Evolutionary conservation across 2,329 filamentous ascomycete species (phyloP), one percentile per base, ranked within the genome.

Genomic region (Xylariaceae sp.): DNA sequence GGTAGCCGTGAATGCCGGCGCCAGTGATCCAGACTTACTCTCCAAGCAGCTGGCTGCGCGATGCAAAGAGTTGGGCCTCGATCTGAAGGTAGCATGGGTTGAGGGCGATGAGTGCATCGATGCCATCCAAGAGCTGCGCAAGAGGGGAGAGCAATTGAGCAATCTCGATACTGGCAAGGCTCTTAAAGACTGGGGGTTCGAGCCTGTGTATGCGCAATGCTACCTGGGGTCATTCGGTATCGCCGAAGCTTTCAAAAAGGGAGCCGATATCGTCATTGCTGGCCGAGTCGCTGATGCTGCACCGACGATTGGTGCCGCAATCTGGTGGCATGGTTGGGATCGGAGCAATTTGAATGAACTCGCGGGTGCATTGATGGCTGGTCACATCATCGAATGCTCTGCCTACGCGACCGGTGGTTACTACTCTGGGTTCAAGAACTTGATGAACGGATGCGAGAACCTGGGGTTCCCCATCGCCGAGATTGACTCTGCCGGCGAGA

Each of bases 371-470:
- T 42, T 53, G 22, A 48, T 48, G 16, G 43, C 51, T 2, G 73
- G 73, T 1, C 71, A 75, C 60, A 56, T 75, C 17, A 74, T 75
- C 49, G 73, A 75, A 54, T 75, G 73, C 55, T 70, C 68, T 6
- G 65, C 71, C 1, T 78, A 78, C 54, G 71, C 73, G 3, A 75
- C 73, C 5, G 75, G 75, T 0, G 70, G 65, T 0, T 77, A 78
- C 44, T 78, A 77, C 51, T 65, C 72, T 1, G 75, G 74, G 0
- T 74, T 73, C 50, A 69, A 72, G 51, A 67, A 73, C 10, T 16
- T 48, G 12, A 31, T 22, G 16, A 22, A 16, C 13, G 19, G 19
- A 14, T n/a, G 31, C 22, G 16, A 16, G 14, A 31, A 45, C 14
- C 13, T 45, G 12, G 42, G 42, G 5, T 45, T 22, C 31, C 42